These are phyloP conservation scores for Globisporangium megalacanthum DNA, from an alignment of 352 stramenopile species.

Conservation along the genomic window DNA sequence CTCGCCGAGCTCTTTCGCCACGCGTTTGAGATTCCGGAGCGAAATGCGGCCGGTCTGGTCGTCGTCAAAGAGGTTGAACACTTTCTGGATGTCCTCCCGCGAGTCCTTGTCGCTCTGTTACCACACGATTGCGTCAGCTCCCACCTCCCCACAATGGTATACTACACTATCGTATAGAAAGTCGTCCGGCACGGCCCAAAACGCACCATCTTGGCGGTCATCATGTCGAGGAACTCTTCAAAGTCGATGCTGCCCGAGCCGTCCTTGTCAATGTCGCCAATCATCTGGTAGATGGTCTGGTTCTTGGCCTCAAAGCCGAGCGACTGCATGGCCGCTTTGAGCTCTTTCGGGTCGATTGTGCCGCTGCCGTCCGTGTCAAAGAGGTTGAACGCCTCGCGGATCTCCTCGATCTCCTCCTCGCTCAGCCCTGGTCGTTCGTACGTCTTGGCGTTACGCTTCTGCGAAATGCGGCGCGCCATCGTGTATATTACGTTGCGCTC, in stretches of 20 bases:
- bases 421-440: conserved; percentile 87
- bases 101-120: conserved; percentile 92
- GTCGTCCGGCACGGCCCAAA: not conserved
- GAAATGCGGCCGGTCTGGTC: conserved; percentile 97
- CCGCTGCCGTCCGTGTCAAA: conserved; percentile 97
- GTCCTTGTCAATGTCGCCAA: conserved; percentile 96
- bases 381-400: conserved; percentile 95
- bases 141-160: not conserved
- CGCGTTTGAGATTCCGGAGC: conserved; percentile 95
- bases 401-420: conserved; percentile 95
- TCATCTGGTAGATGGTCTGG: conserved; percentile 98
- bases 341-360: conserved; percentile 96
- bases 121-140: not conserved
- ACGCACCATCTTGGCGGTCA: conserved; percentile 91
- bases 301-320: conserved; percentile 97
- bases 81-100: conserved; percentile 94
- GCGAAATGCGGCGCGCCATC: conserved; percentile 71
- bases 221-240: conserved; percentile 97
- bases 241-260: conserved; percentile 95
- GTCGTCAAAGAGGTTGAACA: conserved; percentile 98
- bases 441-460: conserved; percentile 87
- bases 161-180: not conserved
- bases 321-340: conserved; percentile 96
- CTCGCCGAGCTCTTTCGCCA: conserved; percentile 98
- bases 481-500: not conserved